A percentile compares a stretch with the other conserved stretches of the same genome.
Evolutionary conservation across 2,329 filamentous ascomycete species (phyloP).

Genomic region (Torrubiella hemipterigena): DNA sequence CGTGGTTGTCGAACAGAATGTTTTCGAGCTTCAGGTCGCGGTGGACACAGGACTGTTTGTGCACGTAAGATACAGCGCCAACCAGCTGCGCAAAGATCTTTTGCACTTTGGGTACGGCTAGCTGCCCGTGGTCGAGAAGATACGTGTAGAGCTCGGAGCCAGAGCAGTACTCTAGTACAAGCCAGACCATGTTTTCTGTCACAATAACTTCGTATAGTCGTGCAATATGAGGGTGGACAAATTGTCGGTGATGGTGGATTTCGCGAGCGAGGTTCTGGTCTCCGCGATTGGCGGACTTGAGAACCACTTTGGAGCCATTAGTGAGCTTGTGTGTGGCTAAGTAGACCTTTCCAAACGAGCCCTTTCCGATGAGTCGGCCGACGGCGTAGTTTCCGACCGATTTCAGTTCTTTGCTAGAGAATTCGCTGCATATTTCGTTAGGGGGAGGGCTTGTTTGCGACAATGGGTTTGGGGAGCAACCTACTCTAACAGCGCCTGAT

Average conservation of each 20-base stretch:
- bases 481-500: conserved; percentile 91
- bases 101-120: conserved; percentile 78
- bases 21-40: conserved; percentile 87
- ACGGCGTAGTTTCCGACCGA: conserved; percentile 92
- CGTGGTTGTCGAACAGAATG: conserved; percentile 88
- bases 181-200: conserved; percentile 88
- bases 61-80: conserved; percentile 88
- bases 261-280: conserved; percentile 93
- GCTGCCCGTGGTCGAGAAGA: conserved; percentile 72
- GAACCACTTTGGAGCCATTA: conserved; percentile 95
- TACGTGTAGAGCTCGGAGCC: conserved; percentile 97
- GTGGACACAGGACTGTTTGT: conserved; percentile 90
- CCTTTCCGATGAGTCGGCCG: conserved; percentile 87
- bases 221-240: conserved; percentile 94
- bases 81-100: conserved; percentile 94
- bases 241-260: conserved; percentile 97
- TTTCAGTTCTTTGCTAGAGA: conserved; percentile 80
- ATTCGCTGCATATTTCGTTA: conserved; percentile 57
- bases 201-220: conserved; percentile 96
- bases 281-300: conserved; percentile 94
- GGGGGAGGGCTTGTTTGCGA: conserved; percentile 6
- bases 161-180: conserved; percentile 92
- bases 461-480: conserved; percentile 18
- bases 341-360: conserved; percentile 97
- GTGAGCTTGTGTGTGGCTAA: conserved; percentile 92